Evolutionary conservation across 73 alveolate genomes (phyloP).

Genomic region (Paramecium sonneborni): DNA sequence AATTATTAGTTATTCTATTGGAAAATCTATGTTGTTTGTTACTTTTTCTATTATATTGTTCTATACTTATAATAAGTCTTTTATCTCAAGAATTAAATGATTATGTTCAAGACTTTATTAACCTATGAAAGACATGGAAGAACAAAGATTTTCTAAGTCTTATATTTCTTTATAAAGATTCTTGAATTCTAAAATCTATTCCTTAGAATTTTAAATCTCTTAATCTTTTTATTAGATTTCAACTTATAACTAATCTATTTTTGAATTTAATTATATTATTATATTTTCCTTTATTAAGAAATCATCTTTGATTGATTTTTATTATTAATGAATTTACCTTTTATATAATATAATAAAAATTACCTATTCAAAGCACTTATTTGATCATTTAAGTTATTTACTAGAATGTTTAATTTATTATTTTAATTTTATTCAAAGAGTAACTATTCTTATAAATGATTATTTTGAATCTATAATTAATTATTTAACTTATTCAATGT

Average conservation of each 20-base stretch:
- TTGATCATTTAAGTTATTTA: not conserved
- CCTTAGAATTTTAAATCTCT: not conserved
- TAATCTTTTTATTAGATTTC: not conserved
- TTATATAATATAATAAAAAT: not conserved
- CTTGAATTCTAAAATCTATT: not conserved
- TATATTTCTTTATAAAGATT: conserved; percentile 9
- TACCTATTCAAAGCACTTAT: not conserved
- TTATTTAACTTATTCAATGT: conserved; percentile 30
- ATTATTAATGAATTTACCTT: not conserved
- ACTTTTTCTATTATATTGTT: not conserved
- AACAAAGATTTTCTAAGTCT: not conserved
- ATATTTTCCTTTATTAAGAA: not conserved
- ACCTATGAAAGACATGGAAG: not conserved
- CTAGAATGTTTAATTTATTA: not conserved
- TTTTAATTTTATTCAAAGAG: not conserved
- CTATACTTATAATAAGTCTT: not conserved
- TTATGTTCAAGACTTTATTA: not conserved
- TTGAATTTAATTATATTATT: not conserved
- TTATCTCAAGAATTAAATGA: not conserved
- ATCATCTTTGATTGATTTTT: not conserved
- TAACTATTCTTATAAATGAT: not conserved
- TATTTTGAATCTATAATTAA: not conserved
- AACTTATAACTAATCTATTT: not conserved
- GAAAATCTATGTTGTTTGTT: conserved; percentile 3
- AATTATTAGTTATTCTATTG: not conserved